phyloP scores from a whole-genome alignment of 805 yeast genomes.

The Metschnikowia chrysomelidarum region DNA sequence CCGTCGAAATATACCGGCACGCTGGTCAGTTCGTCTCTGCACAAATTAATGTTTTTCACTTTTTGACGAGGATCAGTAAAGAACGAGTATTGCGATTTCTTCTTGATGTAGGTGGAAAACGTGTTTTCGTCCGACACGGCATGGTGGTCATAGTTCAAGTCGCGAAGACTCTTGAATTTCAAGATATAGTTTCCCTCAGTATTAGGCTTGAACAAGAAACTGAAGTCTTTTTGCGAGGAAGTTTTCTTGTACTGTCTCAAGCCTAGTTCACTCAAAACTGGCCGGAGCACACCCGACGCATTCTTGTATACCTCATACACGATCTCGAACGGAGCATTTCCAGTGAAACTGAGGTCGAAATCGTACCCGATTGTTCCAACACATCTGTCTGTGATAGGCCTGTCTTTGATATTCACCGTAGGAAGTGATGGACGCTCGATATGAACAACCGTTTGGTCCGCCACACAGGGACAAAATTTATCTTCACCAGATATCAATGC shows the following conservation, averaged over 20 bases:
- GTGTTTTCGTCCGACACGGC: slow-evolving; percentile 43
- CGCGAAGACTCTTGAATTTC: slow-evolving; percentile 62
- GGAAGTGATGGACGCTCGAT: slow-evolving; percentile 31
- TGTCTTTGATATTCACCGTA: slow-evolving; percentile 41
- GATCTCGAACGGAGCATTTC: slow-evolving; percentile 80
- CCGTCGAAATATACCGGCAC: slow-evolving; percentile 70
- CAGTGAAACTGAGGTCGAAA: slow-evolving; percentile 64
- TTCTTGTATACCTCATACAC: slow-evolving; percentile 57
- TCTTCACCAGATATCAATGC: slow-evolving; percentile 53
- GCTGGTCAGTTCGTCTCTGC: slow-evolving; percentile 28
- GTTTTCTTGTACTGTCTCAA: slow-evolving; percentile 12
- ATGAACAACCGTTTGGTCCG: slow-evolving; percentile 36
- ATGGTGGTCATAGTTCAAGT: slow-evolving; percentile 47
- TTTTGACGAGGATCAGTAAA: slow-evolving; percentile 18
- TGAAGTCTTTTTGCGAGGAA: slow-evolving; percentile 23
- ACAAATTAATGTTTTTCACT: slow-evolving; percentile 23
- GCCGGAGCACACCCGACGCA: slow-evolving; percentile 29
- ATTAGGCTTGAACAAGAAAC: slow-evolving; percentile 69
- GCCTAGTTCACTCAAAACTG: slow-evolving; percentile 34
- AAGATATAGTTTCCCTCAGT: slow-evolving; percentile 80
- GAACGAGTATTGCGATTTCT: slow-evolving; percentile 50
- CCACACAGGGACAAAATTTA: slow-evolving; percentile 62
- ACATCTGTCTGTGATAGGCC: slow-evolving; percentile 77
- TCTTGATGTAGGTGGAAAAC: slow-evolving; percentile 69
- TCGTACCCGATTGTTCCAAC: slow-evolving; percentile 84